Conservation (phyloP, 352 stramenopile genomes). For the Globisporangium splendens region DNA sequence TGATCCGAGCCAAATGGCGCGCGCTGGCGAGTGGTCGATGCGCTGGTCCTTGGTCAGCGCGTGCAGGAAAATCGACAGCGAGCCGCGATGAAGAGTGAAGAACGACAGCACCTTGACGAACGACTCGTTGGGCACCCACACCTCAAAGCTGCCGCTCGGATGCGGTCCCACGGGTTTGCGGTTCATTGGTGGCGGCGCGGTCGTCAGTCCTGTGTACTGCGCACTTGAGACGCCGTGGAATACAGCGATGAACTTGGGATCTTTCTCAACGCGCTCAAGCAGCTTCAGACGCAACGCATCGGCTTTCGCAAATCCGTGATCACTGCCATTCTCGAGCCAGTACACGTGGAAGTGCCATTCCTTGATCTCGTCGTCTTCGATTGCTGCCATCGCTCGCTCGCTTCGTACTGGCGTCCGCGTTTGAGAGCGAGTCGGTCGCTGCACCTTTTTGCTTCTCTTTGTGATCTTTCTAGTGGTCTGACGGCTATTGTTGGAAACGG, state of each 20-base stretch:
- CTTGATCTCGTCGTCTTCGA: conserved; percentile 26
- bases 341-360: conserved; percentile 82
- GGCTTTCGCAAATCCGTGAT: conserved; percentile 34
- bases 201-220: conserved; percentile 29
- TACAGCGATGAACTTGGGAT: conserved; percentile 59
- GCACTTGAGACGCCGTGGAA: conserved; percentile 36
- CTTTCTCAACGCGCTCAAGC: conserved; percentile 32
- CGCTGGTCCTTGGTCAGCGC: conserved; percentile 58
- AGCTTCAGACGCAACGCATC: conserved; percentile 42
- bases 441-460: too few species aligned
- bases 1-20: conserved; percentile 51
- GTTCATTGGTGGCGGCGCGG: conserved; percentile 45
- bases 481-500: too few species aligned
- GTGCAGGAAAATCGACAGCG: conserved; percentile 59
- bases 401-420: too few species aligned
- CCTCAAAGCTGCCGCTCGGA: conserved; percentile 63
- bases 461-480: too few species aligned
- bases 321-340: conserved; percentile 44
- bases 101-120: conserved; percentile 50
- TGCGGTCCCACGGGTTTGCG: conserved; percentile 55
- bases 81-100: conserved; percentile 61
- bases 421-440: too few species aligned
- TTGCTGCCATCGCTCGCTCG: too few species aligned
- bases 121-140: conserved; percentile 61
- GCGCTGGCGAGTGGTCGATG: conserved; percentile 41